Percentiles rank a stretch among this genome's conserved stretches.
phyloP scores from a whole-genome alignment of 2,329 filamentous ascomycete genomes.

The Cladosporium sp. region DNA sequence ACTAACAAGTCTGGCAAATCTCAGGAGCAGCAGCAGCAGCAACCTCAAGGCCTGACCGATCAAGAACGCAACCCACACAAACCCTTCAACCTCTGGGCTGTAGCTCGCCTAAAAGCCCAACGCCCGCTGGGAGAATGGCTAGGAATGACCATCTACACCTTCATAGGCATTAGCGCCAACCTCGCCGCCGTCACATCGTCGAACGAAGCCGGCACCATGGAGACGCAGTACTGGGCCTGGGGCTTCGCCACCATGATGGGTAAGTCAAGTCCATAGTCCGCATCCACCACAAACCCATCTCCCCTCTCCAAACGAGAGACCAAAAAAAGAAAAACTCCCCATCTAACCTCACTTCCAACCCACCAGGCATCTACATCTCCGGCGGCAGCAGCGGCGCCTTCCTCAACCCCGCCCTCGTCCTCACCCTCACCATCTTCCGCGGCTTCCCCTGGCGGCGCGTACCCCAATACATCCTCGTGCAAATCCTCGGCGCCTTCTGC shows the following conservation, averaged over 20 bases:
- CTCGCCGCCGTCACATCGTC: constrained; percentile 44
- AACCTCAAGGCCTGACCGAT: neutral
- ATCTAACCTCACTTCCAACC: neutral
- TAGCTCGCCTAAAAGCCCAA: constrained; percentile 52
- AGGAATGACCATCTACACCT: constrained; percentile 42
- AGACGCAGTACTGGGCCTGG: constrained; percentile 44
- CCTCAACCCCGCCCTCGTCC: constrained; percentile 39
- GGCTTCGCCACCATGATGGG: constrained; percentile 53
- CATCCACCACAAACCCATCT: neutral
- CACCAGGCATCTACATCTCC: constrained; percentile 39
- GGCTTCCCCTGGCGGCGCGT: constrained; percentile 62
- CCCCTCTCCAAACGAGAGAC: no score
- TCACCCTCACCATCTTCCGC: constrained; percentile 52
- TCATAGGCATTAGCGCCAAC: constrained; percentile 29
- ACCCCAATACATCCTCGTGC: constrained; percentile 57
- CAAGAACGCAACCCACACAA: constrained; percentile 3
- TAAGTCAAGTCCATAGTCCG: constrained; percentile 9
- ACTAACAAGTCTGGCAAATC: neutral
- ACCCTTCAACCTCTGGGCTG: constrained; percentile 52
- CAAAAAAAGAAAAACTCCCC: neutral
- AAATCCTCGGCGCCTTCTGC: constrained; percentile 45
- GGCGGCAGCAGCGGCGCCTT: constrained; percentile 50
- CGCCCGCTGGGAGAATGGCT: constrained; percentile 65
- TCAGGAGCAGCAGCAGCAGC: neutral
- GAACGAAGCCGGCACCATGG: constrained; percentile 24